These are phyloP conservation scores for Ajuga chamaepitys DNA, from an alignment of 257 asterid species.

Conservation along the genomic window DNA sequence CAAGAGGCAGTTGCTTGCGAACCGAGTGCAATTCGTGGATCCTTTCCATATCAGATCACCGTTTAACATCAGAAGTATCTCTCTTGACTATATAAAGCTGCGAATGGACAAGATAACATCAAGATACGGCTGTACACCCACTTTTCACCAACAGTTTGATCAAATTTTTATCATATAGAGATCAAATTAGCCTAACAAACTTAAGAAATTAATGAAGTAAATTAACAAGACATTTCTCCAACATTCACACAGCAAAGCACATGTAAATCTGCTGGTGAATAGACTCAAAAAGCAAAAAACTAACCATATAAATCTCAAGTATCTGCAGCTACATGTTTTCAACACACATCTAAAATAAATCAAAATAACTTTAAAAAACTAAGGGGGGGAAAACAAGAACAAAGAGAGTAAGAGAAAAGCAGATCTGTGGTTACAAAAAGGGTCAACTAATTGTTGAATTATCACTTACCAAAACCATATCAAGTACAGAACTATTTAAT, in stretches of 20 bases:
- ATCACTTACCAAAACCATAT: constrained; percentile 10
- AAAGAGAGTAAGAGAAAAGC: not conserved
- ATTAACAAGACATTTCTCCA: not conserved
- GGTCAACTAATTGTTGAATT: constrained; percentile 1
- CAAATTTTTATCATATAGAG: not conserved
- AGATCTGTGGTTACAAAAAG: constrained; percentile 3
- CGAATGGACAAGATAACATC: constrained; percentile 9
- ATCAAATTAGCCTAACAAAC: not conserved
- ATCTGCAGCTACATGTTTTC: not conserved
- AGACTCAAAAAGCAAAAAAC: not conserved
- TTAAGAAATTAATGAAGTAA: not conserved
- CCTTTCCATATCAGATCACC: constrained; percentile 50
- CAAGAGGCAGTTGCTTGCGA: constrained; percentile 40
- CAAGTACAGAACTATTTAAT: not conserved
- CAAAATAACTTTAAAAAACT: not conserved
- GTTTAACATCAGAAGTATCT: constrained; percentile 48
- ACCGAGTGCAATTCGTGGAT: constrained; percentile 37
- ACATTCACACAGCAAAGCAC: constrained; percentile 7
- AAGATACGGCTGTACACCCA: not conserved
- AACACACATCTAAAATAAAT: not conserved
- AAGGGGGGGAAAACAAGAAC: too few relatives aligned
- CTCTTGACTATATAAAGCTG: constrained; percentile 21
- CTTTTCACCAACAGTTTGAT: not conserved
- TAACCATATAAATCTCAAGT: not conserved
- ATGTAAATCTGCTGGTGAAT: not conserved